phyloP scores from a whole-genome alignment of 305 asterid species.

The Fraxinus dipetala region DNA sequence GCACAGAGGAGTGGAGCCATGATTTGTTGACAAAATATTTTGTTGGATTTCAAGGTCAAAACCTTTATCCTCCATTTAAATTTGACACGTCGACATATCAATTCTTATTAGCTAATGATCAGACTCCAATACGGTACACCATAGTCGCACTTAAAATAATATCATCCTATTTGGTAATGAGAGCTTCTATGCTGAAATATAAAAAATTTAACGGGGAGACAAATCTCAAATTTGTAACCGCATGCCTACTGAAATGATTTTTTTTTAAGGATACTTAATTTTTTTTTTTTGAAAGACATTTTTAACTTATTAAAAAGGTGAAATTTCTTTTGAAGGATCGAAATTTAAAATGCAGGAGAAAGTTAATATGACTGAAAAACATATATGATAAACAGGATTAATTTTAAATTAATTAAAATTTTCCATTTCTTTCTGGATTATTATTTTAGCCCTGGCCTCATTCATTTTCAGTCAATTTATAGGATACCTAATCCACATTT shows the following conservation, averaged over 20 bases:
- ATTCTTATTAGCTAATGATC: not conserved
- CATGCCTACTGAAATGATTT: not conserved
- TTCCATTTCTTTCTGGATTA: not conserved
- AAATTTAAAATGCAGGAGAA: no score
- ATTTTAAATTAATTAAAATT: not conserved
- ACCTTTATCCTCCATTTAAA: no score
- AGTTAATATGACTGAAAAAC: no score
- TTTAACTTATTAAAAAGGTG: not conserved
- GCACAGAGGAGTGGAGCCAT: no score
- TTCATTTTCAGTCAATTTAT: not conserved
- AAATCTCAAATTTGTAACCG: not conserved
- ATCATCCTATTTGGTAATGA: not conserved
- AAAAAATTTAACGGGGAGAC: not conserved
- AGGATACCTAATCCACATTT: slow-evolving; percentile 11
- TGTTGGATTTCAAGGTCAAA: not conserved
- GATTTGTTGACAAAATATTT: not conserved
- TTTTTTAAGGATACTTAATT: no score
- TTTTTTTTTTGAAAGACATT: not conserved
- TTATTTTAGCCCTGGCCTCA: not conserved
- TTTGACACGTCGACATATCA: not conserved
- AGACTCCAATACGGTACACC: not conserved
- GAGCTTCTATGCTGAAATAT: not conserved
- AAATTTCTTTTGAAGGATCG: no score
- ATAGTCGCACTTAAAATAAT: no score
- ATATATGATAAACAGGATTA: not conserved